Percentiles rank a stretch among this genome's conserved stretches.
These are phyloP conservation scores for Russula ochroleuca DNA, from an alignment of 768 basidiomycete species.

Conservation along the genomic window DNA sequence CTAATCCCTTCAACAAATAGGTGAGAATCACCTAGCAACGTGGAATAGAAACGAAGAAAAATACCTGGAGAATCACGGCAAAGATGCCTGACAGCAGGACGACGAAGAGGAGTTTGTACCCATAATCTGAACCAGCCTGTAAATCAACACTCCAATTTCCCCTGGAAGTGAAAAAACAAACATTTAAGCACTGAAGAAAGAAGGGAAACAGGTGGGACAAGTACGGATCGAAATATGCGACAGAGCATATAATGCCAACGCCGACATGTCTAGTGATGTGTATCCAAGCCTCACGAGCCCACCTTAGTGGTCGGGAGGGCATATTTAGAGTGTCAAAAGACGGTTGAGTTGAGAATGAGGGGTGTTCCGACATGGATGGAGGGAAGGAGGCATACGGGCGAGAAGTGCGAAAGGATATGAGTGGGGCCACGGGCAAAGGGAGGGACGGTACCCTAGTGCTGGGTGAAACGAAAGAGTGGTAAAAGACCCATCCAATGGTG, in stretches of 20 bases:
- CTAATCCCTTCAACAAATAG: constrained; percentile 50
- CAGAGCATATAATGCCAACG: constrained; percentile 80
- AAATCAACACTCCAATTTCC: constrained; percentile 92
- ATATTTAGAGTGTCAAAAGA: neutral
- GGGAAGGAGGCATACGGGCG: constrained; percentile 17
- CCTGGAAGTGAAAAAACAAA: constrained; percentile 34
- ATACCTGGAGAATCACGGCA: constrained; percentile 77
- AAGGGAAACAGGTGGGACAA: constrained; percentile 20
- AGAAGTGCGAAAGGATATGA: constrained; percentile 5
- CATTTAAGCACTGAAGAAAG: constrained; percentile 5
- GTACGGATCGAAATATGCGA: constrained; percentile 87
- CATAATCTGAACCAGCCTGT: constrained; percentile 79
- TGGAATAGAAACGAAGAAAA: neutral
- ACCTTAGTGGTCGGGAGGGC: neutral
- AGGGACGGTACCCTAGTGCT: constrained; percentile 5
- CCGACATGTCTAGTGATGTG: constrained; percentile 68
- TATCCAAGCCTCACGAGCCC: constrained; percentile 26
- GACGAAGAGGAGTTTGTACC: constrained; percentile 75
- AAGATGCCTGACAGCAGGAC: constrained; percentile 79
- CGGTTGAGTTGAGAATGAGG: neutral
- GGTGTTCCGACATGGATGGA: constrained; percentile 17
- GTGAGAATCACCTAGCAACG: constrained; percentile 6
- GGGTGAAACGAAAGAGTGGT: constrained; percentile 26
- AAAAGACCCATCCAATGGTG: constrained; percentile 2
- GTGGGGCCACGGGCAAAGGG: constrained; percentile 7